These are phyloP conservation scores for Exophiala sp. DNA, from an alignment of 2,329 filamentous ascomycete genomes.

Conservation along the genomic window DNA sequence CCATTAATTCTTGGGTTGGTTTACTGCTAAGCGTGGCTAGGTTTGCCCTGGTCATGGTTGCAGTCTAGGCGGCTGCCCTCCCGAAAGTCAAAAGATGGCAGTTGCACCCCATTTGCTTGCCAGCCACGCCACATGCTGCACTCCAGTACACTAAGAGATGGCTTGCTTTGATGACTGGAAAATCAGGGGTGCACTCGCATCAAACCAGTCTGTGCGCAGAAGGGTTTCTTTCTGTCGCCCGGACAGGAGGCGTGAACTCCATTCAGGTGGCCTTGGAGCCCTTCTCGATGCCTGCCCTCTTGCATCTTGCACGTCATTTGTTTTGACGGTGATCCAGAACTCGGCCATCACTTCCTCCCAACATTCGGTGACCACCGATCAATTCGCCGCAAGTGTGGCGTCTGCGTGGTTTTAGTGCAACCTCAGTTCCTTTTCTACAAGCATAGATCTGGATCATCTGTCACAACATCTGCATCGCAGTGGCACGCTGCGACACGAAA, in stretches of 20 bases:
- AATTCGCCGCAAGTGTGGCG: not conserved
- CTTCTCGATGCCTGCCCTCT: not conserved
- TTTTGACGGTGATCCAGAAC: not conserved
- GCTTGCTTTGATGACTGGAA: not conserved
- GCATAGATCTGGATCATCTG: no score
- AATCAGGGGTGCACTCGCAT: not conserved
- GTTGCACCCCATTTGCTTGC: not conserved
- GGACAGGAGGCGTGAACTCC: not conserved
- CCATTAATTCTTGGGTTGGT: no score
- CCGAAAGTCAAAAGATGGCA: not conserved
- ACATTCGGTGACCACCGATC: not conserved
- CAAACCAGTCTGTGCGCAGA: not conserved
- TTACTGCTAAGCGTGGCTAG: no score
- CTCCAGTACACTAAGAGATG: not conserved
- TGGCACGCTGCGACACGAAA: conserved; percentile 7
- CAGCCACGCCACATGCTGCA: not conserved
- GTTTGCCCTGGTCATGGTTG: not conserved
- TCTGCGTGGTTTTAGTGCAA: not conserved
- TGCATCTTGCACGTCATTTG: not conserved
- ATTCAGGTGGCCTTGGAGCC: not conserved
- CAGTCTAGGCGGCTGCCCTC: not conserved
- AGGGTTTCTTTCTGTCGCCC: not conserved
- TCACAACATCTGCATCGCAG: not conserved
- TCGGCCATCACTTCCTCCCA: not conserved
- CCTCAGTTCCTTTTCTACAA: not conserved